A percentile compares a stretch with the other conserved stretches of the same genome.
Evolutionary conservation across 805 yeast species (phyloP).

Genomic region (Candida sphagnicola): DNA sequence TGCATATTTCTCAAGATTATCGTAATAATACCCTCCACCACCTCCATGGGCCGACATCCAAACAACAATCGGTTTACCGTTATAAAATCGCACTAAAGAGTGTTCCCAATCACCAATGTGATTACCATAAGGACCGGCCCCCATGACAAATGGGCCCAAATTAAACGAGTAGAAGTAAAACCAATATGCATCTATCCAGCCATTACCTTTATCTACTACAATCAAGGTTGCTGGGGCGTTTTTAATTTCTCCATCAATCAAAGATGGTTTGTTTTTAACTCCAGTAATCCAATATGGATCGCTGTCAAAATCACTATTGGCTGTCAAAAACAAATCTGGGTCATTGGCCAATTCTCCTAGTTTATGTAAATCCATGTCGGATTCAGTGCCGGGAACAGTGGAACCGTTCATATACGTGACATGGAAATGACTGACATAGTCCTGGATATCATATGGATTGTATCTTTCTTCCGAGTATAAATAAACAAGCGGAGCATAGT

Average conservation of each 20-base stretch:
- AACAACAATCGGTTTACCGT: constrained; percentile 74
- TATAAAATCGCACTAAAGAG: constrained; percentile 75
- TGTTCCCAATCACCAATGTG: constrained; percentile 99
- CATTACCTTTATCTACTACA: constrained; percentile 89
- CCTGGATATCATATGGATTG: constrained; percentile 74
- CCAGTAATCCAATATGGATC: constrained; percentile 89
- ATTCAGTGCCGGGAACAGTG: constrained; percentile 27
- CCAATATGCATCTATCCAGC: constrained; percentile 95
- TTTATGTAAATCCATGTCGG: constrained; percentile 26
- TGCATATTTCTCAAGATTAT: constrained; percentile 66
- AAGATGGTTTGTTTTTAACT: constrained; percentile 56
- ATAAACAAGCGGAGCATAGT: constrained; percentile 74
- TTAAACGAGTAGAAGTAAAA: constrained; percentile 93
- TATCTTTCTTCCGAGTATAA: constrained; percentile 86
- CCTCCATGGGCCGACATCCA: constrained; percentile 99
- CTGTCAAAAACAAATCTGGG: constrained; percentile 52
- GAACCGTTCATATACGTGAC: constrained; percentile 52
- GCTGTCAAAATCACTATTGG: constrained; percentile 63
- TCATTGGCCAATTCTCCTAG: constrained; percentile 25
- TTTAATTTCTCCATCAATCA: constrained; percentile 64
- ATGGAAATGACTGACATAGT: constrained; percentile 65
- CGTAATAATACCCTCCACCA: constrained; percentile 81
- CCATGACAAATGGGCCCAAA: constrained; percentile 96
- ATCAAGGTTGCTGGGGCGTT: constrained; percentile 79
- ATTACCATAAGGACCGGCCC: constrained; percentile 94